phyloP scores from a whole-genome alignment of 1,139 yeast species.

The Candida glucosophila region DNA sequence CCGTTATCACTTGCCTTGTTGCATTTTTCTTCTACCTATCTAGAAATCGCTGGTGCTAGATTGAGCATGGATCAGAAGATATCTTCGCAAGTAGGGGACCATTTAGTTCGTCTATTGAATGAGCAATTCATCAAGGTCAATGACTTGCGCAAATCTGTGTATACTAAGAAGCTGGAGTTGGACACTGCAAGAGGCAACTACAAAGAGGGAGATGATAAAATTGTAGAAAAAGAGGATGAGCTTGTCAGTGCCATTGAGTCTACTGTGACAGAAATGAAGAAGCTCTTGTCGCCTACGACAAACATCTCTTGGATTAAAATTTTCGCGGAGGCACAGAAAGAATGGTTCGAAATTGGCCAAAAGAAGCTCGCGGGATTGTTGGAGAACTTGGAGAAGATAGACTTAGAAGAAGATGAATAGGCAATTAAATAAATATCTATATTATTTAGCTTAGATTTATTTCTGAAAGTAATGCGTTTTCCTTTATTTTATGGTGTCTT shows the following conservation, averaged over 20 bases:
- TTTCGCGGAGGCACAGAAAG: slow-evolving; percentile 58
- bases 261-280: slow-evolving; percentile 73
- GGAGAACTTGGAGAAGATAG: slow-evolving; percentile 25
- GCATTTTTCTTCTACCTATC: slow-evolving; percentile 49
- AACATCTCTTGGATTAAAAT: slow-evolving; percentile 53
- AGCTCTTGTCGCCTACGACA: slow-evolving; percentile 58
- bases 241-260: slow-evolving; percentile 67
- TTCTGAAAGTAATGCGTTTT: too few relatives aligned
- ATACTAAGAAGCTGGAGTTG: slow-evolving; percentile 58
- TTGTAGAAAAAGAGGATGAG: slow-evolving; percentile 67
- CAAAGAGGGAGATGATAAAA: slow-evolving; percentile 23
- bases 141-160: slow-evolving; percentile 58
- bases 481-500: too few relatives aligned
- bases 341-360: slow-evolving; percentile 46
- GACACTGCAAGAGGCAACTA: slow-evolving; percentile 50
- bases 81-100: slow-evolving; percentile 45
- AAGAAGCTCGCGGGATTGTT: slow-evolving; percentile 27
- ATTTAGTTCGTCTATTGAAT: slow-evolving; percentile 43
- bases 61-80: slow-evolving; percentile 59
- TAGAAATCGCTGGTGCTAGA: slow-evolving; percentile 52
- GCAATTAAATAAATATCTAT: slow-evolving; percentile 7
- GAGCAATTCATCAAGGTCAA: slow-evolving; percentile 54
- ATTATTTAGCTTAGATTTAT: too few relatives aligned
- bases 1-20: slow-evolving; percentile 48
- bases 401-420: slow-evolving; percentile 25